Base-by-base conservation (phyloP, 139 green algal species). In the Chlamydomonas asymmetrica region DNA sequence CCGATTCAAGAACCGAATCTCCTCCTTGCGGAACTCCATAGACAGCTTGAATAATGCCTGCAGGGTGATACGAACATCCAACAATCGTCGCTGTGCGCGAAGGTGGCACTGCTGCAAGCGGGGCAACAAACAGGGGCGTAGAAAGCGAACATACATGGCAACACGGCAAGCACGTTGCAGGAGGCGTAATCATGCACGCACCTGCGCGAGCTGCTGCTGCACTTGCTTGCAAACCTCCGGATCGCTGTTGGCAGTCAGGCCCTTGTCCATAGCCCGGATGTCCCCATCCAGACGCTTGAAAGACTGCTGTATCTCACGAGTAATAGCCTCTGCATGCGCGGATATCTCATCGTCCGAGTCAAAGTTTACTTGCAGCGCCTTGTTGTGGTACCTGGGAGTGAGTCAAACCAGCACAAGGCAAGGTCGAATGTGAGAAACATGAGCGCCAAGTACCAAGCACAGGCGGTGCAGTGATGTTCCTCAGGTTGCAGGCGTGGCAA, bases 1-100 rank as follows among this genome's bases (percentile, higher is more conserved):
- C 73, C 88, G 92, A 63, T 91, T 91, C 29, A 98, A 75, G 78
- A 97, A 97, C 5, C 79, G 80, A 35, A 93, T 97, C 83, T 97
- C 88, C 85, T 95, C 88, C 64, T 92, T 93, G 20, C 93, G 73
- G 75, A 97, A 97, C 81, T 97, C 88, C 32, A 96, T 68, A 2
- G 85, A 91, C 41, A 98, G 87, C 71, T 84, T 87, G 76, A 96
- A 90, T 69, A 98, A 82, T 56, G 94, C 92, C 73, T 92, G 82
- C 18, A 61, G 32, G 61, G 27, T 43, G 43, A 67, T 10, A 67
- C 29, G 34, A 29, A 67, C 29, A 67, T 20, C 29, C 20, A 67
- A 23, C n/a, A n/a, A n/a, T n/a, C n/a, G n/a, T n/a, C n/a, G n/a
- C n/a, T n/a, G n/a, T n/a, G n/a, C n/a, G n/a, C n/a, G n/a, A n/a